Conservation (phyloP, 257 asterid genomes). For the Petunia secreta region DNA sequence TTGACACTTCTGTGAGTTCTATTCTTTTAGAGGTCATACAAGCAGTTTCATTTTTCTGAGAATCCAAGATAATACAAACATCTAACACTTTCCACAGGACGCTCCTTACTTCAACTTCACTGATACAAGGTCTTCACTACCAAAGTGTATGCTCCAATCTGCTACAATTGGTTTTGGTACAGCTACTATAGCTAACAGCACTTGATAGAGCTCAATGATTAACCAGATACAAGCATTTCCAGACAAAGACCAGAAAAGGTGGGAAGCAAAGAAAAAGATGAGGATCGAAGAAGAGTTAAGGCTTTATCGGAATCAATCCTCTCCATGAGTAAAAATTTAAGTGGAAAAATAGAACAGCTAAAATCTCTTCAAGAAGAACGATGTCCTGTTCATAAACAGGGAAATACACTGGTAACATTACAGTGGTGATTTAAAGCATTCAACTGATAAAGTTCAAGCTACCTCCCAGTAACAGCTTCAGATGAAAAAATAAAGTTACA, state of each 20-base stretch:
- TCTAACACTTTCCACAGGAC: background rate
- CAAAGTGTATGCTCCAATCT: constrained; percentile 9
- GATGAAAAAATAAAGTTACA: background rate
- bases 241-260: background rate
- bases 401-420: background rate
- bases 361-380: background rate
- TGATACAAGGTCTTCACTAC: background rate
- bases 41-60: background rate
- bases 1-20: background rate
- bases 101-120: background rate
- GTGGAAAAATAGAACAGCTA: background rate
- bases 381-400: background rate
- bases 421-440: background rate
- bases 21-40: background rate
- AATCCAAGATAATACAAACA: background rate
- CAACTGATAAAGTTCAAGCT: background rate
- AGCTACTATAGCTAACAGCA: background rate
- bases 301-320: background rate
- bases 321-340: background rate
- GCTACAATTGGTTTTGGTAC: constrained; percentile 4
- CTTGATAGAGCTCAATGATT: background rate
- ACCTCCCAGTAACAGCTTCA: background rate
- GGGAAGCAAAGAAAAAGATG: background rate
- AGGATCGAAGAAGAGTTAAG: background rate
- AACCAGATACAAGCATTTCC: background rate